Evolutionary conservation across 2,329 filamentous ascomycete genomes (phyloP), one percentile per base, ranked within the genome.

Genomic region (Acrocalymma vagum): DNA sequence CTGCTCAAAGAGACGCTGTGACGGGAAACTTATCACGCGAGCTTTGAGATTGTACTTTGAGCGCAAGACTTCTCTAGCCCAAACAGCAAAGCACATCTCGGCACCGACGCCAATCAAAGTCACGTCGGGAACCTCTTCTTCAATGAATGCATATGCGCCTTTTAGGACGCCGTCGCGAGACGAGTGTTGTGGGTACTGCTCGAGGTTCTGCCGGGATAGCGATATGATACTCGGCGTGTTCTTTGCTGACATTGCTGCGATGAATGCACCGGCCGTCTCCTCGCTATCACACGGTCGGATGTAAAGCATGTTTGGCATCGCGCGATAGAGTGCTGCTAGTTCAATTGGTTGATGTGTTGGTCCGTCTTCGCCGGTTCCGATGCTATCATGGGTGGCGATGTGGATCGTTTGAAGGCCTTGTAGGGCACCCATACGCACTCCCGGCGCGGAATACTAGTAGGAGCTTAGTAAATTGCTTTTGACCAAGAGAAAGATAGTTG

Each of bases 261-360:
- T 72, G 60, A 74, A 83, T 3, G 80, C 81, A 9, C 80, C 80
- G 1, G 74, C 74, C 0, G 71, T 73, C 60, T 85, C 82, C 53
- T 85, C 80, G 29, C 71, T 74, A 46, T 85, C 81, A 33, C 74
- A 73, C 0, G 82, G 82, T 1, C 82, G 78, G 41, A 85, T 81
- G 59, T 83, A 84, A 1, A 79, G 65, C 0, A 85, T 46, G 45
- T 84, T 83, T 0, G 81, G 82, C 81, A 85, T 85, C 15, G 81
- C 76, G 3, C 82, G 77, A 59, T 81, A 85, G 3, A 85, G 65
- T 0, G 75, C 61, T 5, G 77, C 75, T 0, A 85, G 69, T 15
- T 75, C 81, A 17, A 85, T 76, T 2, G 82, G 81, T 58, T 85
- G 82, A 50, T 85, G 82, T 0, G 82, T 84, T 0, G 81, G 82